Evolutionary conservation across 495 filamentous ascomycete genomes (phyloP), one percentile per base, ranked within the genome.

Genomic region (Pseudevernia furfuracea): DNA sequence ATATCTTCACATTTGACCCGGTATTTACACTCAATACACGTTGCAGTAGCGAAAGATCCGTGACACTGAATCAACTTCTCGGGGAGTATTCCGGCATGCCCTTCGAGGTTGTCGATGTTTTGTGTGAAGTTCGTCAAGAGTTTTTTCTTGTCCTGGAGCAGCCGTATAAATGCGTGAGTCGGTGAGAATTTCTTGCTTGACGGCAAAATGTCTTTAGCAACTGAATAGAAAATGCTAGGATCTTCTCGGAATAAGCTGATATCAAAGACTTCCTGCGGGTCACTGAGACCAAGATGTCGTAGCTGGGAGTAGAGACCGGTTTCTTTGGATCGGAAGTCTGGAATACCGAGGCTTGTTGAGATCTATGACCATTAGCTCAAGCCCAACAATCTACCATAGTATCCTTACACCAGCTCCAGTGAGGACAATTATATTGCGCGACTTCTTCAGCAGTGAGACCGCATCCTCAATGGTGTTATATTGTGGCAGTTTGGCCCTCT

Each of bases 41-140:
- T 88, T 11, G 94, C 94, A 12, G 87, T 93, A 14, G 93, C 94
- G 72, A 96, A 98, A 17, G 89, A 94, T 59, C 94, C 94, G 68
- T 98, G 94, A 71, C 94, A 97, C 73, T 98, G 94, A 28, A 98
- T 87, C 15, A 98, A 84, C 64, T 96, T 96, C 43, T 92, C 88
- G 0, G 85, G 80, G 9, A 74, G 71, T 57, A 98, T 92, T 19
- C 94, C 94, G 2, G 93, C 94, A 62, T 89, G 86, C 39, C 84
- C 84, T 72, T 98, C 94, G 57, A 98, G 87, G 70, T 97, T 97
- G 78, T 98, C 94, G 69, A 98, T 98, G 73, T 98, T 98, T 74
- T 98, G 94, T 3, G 93, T 95, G 76, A 96, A 98, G 75, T 97
- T 96, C 34, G 92, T 97, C 58, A 97, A 81, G 25, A 98, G 84